These are phyloP conservation scores for Cetradonia linearis DNA, from an alignment of 495 filamentous ascomycete species.

Conservation along the genomic window DNA sequence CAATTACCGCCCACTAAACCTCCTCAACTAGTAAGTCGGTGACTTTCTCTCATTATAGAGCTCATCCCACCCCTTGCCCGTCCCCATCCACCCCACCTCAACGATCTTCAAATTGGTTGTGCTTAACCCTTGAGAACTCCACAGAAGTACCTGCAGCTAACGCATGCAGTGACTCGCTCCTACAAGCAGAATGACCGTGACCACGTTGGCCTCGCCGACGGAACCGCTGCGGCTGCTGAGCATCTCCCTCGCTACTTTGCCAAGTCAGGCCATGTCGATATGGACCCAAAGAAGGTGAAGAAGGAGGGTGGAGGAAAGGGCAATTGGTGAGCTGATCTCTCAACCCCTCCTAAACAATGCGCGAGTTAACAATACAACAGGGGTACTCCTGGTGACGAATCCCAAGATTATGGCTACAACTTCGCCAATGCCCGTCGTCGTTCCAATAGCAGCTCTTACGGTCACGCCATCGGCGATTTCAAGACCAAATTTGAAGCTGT, in stretches of 20 bases:
- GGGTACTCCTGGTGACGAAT: constrained; percentile 75
- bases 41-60: background rate
- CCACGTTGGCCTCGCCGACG: constrained; percentile 58
- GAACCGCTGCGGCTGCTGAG: constrained; percentile 49
- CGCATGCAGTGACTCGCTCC: constrained; percentile 75
- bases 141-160: background rate
- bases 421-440: constrained; percentile 80
- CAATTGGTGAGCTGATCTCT: constrained; percentile 63
- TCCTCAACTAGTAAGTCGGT: constrained; percentile 1
- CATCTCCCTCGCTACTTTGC: constrained; percentile 83
- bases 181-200: constrained; percentile 88
- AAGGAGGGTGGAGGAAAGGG: constrained; percentile 89
- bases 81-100: background rate
- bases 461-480: constrained; percentile 51
- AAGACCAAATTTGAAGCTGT: constrained; percentile 84
- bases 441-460: constrained; percentile 74
- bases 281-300: constrained; percentile 86
- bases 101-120: background rate
- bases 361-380: constrained; percentile 34
- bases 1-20: background rate
- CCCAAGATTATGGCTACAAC: constrained; percentile 69
- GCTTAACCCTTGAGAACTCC: background rate
- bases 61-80: background rate
- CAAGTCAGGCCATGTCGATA: constrained; percentile 72
- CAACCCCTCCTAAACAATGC: background rate